Evolutionary conservation across 345 rosid species (phyloP).

Genomic region (Eucalyptus cloeziana): DNA sequence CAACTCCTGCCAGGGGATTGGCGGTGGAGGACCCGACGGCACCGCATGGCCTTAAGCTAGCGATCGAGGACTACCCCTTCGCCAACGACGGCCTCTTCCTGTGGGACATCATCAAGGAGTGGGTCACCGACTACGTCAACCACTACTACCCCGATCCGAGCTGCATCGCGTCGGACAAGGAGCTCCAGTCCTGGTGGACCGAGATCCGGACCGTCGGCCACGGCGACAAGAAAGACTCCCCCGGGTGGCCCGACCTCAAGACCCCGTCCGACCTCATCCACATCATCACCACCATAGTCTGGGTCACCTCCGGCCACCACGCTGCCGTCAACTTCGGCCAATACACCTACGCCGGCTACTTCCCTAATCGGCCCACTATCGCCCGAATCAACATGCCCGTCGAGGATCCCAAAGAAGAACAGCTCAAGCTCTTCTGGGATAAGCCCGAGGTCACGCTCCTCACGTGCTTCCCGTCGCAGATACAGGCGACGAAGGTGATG

Average conservation of each 20-base stretch:
- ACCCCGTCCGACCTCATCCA: conserved; percentile 17
- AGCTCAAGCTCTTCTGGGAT: conserved; percentile 7
- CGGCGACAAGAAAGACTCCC: conserved; percentile 32
- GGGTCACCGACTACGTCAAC: conserved; percentile 34
- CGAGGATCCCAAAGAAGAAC: conserved; percentile 17
- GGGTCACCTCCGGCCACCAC: conserved; percentile 40
- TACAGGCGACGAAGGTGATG: conserved; percentile 37
- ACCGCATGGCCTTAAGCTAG: conserved; percentile 38
- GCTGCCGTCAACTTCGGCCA: conserved; percentile 50
- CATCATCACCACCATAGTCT: conserved; percentile 21
- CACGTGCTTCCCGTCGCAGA: conserved; percentile 19
- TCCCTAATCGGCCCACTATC: conserved; percentile 37
- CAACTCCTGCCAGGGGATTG: conserved; percentile 24
- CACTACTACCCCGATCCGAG: conserved; percentile 30
- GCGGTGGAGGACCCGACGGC: conserved; percentile 33
- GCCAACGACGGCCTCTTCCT: conserved; percentile 46
- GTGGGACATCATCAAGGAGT: conserved; percentile 29
- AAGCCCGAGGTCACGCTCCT: conserved; percentile 22
- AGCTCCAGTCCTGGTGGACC: conserved; percentile 50
- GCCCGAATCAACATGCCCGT: conserved; percentile 29
- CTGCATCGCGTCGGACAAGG: conserved; percentile 17
- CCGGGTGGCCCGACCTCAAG: conserved; percentile 36
- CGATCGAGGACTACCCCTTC: conserved; percentile 46
- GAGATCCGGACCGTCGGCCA: conserved; percentile 43
- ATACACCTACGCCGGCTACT: conserved; percentile 29